Percentiles rank a stretch among this genome's conserved stretches.
These are phyloP conservation scores for Hypericum androsaemum DNA, from an alignment of 345 rosid species.

Conservation along the genomic window DNA sequence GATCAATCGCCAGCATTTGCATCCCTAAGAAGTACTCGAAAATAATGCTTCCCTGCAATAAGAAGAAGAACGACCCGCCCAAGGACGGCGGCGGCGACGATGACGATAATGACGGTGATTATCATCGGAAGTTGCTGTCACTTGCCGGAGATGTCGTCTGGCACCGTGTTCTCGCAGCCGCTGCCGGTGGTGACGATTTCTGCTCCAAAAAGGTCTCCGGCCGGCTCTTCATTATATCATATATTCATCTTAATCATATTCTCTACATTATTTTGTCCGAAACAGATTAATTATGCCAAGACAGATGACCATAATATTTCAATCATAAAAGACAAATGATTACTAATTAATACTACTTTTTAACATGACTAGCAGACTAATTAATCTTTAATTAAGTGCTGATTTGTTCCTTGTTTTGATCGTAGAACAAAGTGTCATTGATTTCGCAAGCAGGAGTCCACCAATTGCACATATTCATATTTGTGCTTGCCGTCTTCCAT, in stretches of 20 bases:
- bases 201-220: slow-evolving; percentile 20
- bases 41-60: slow-evolving; percentile 1
- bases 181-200: slow-evolving; percentile 14
- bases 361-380: too few relatives aligned
- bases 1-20: not conserved
- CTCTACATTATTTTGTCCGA: too few relatives aligned
- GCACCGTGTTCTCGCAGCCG: slow-evolving; percentile 34
- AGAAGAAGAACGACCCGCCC: not conserved
- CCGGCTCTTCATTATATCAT: too few relatives aligned
- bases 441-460: slow-evolving; percentile 1
- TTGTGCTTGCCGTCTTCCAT: slow-evolving; percentile 5
- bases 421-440: slow-evolving; percentile 33
- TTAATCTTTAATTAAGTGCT: not conserved
- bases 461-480: slow-evolving; percentile 3
- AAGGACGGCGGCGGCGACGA: not conserved
- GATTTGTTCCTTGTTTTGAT: not conserved
- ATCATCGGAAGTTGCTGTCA: slow-evolving; percentile 27
- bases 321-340: too few relatives aligned
- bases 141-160: slow-evolving; percentile 13
- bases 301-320: too few relatives aligned
- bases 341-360: too few relatives aligned
- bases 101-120: slow-evolving; percentile 5
- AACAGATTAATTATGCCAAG: too few relatives aligned
- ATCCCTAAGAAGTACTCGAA: not conserved
- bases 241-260: too few relatives aligned